These are phyloP conservation scores for Dendrothele bispora DNA, from an alignment of 768 basidiomycete species.

Conservation along the genomic window DNA sequence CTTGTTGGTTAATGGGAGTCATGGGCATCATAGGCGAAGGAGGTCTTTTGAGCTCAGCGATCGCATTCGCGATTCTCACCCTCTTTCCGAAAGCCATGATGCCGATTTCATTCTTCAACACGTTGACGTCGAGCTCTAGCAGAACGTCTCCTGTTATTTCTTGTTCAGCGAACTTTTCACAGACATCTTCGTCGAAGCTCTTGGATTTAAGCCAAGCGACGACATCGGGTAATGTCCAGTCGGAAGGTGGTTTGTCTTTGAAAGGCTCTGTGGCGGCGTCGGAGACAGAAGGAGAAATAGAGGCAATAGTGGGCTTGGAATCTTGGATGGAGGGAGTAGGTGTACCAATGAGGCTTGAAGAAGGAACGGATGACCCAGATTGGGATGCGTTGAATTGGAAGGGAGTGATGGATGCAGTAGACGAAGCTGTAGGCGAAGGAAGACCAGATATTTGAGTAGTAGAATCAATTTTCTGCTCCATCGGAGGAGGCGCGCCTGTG, in stretches of 20 bases:
- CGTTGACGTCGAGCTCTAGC: conserved; percentile 86
- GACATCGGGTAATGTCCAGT: conserved; percentile 90
- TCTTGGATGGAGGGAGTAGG: conserved; percentile 11
- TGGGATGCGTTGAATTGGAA: conserved; percentile 3
- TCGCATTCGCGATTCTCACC: conserved; percentile 89
- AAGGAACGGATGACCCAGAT: conserved; percentile 37
- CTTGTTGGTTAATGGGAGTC: conserved; percentile 19
- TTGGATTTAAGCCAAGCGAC: conserved; percentile 82
- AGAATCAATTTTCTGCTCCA: no score
- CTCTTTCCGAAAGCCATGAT: conserved; percentile 95
- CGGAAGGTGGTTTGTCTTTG: conserved; percentile 48
- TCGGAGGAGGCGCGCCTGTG: no score
- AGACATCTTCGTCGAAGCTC: conserved; percentile 83
- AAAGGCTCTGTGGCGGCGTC: background rate
- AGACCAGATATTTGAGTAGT: no score
- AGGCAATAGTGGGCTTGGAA: background rate
- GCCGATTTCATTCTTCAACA: conserved; percentile 92
- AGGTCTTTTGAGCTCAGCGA: conserved; percentile 80
- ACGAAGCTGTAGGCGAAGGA: conserved; percentile 24
- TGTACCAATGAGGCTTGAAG: conserved; percentile 10
- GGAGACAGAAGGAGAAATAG: background rate
- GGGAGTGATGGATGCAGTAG: conserved; percentile 12
- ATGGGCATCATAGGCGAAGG: conserved; percentile 58
- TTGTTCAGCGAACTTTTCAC: conserved; percentile 94
- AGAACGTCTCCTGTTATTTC: conserved; percentile 98